Conservation (phyloP, 2,329 filamentous ascomycete genomes). For the Arthrobotrys conoides region DNA sequence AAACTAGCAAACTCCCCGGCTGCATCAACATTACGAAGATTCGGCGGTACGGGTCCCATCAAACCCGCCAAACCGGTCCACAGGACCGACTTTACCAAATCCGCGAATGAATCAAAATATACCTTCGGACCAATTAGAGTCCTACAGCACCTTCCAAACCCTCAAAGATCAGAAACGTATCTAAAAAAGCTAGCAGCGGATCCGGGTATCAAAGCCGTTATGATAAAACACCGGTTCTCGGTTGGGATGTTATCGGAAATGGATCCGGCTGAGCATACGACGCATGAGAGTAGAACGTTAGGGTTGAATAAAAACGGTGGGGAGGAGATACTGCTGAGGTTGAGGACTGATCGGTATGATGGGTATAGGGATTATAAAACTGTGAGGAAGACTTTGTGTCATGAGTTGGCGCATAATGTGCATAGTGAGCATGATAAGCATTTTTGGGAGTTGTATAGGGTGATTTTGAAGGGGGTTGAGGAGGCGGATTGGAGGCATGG, state of each 20-base stretch:
- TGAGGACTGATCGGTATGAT: conserved; percentile 94
- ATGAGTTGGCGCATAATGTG: conserved; percentile 95
- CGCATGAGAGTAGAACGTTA: conserved; percentile 74
- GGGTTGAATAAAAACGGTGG: conserved; percentile 90
- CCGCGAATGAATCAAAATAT: conserved; percentile 76
- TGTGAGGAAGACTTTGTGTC: conserved; percentile 91
- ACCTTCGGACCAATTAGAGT: conserved; percentile 85
- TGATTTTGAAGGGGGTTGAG: conserved; percentile 84
- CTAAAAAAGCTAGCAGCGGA: conserved; percentile 84
- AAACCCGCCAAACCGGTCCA: conserved; percentile 67
- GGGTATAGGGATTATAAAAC: conserved; percentile 94
- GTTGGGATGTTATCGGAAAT: conserved; percentile 94
- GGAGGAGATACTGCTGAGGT: conserved; percentile 88
- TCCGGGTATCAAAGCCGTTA: conserved; percentile 84
- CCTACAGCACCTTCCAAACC: conserved; percentile 81
- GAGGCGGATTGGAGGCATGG: conserved; percentile 81
- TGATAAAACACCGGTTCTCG: conserved; percentile 86
- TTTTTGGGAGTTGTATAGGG: conserved; percentile 90
- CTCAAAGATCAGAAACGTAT: conserved; percentile 78
- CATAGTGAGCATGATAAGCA: conserved; percentile 84
- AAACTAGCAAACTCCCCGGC: conserved; percentile 60
- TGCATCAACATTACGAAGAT: conserved; percentile 65
- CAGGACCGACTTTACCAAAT: conserved; percentile 68
- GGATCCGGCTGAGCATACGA: conserved; percentile 88
- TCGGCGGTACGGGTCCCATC: conserved; percentile 67